Conservation (phyloP, 768 basidiomycete genomes). For the Sarcodon aspratus region DNA sequence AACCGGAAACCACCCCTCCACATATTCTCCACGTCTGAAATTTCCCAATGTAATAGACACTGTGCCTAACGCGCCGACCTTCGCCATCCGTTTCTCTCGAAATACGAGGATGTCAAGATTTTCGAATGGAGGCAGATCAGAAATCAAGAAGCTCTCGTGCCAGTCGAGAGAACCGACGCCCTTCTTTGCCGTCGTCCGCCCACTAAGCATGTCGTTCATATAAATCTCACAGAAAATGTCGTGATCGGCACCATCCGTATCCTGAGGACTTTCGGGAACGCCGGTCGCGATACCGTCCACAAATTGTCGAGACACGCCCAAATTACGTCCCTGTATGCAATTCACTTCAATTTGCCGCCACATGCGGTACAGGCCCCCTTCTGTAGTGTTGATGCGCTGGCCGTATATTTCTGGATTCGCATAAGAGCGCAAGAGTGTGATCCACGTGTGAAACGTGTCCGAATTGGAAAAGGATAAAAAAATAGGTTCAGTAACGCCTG, state of each 20-base stretch:
- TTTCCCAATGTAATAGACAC: constrained; percentile 55
- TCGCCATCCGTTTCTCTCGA: constrained; percentile 54
- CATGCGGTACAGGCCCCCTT: constrained; percentile 77
- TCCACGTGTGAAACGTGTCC: constrained; percentile 63
- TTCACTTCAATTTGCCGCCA: constrained; percentile 75
- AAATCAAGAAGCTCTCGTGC: constrained; percentile 69
- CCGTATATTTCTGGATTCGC: constrained; percentile 75
- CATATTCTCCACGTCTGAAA: constrained; percentile 59
- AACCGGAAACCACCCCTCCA: constrained; percentile 84
- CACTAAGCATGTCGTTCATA: constrained; percentile 54
- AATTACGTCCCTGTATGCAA: constrained; percentile 62
- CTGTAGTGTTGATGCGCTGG: constrained; percentile 35
- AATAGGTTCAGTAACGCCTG: constrained; percentile 45
- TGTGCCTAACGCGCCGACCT: constrained; percentile 45
- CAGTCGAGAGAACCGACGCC: constrained; percentile 61
- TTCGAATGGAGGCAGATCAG: constrained; percentile 72
- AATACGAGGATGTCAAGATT: constrained; percentile 57
- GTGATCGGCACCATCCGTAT: constrained; percentile 41
- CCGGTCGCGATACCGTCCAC: constrained; percentile 7
- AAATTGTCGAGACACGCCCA: constrained; percentile 40
- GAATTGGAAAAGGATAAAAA: constrained; percentile 62
- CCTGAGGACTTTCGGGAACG: constrained; percentile 2
- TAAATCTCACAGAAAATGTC: constrained; percentile 76
- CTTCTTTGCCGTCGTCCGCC: constrained; percentile 65
- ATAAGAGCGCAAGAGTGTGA: constrained; percentile 70